phyloP scores from a whole-genome alignment of 164 flowering plant species.

The Vitis rotundifolia region DNA sequence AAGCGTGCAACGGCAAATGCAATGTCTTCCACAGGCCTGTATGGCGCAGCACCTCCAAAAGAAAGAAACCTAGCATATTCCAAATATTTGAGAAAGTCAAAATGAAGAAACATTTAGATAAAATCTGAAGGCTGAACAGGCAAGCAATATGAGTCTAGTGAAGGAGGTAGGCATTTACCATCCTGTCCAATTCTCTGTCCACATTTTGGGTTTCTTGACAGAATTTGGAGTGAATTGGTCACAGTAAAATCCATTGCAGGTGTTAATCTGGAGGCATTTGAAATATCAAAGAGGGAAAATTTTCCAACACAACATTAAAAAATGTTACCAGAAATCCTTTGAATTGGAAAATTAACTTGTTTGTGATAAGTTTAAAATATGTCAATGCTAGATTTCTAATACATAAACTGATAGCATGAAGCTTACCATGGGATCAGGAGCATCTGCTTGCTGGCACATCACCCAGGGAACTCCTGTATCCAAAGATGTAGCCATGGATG shows the following conservation, averaged over 20 bases:
- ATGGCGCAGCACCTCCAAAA: slow-evolving; percentile 79
- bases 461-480: slow-evolving; percentile 99
- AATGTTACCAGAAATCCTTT: background rate
- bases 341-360: background rate
- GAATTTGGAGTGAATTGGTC: slow-evolving; percentile 89
- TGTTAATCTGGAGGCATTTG: slow-evolving; percentile 68
- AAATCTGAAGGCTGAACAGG: background rate
- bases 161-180: slow-evolving; percentile 51
- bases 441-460: slow-evolving; percentile 96
- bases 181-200: slow-evolving; percentile 99
- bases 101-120: background rate
- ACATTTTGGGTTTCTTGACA: slow-evolving; percentile 77
- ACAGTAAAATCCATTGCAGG: slow-evolving; percentile 98
- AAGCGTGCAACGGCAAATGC: slow-evolving; percentile 96
- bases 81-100: background rate
- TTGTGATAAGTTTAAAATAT: background rate
- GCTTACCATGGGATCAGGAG: slow-evolving; percentile 93
- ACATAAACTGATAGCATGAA: slow-evolving; percentile 2
- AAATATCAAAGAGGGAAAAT: background rate
- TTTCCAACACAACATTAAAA: background rate
- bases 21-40: slow-evolving; percentile 91
- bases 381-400: background rate
- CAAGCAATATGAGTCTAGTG: background rate
- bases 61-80: slow-evolving; percentile 62
- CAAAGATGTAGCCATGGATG: slow-evolving; percentile 79